Percentiles rank a stretch among this genome's conserved stretches.
These are phyloP conservation scores for Salix purpurea DNA, from an alignment of 345 rosid species.

Conservation along the genomic window DNA sequence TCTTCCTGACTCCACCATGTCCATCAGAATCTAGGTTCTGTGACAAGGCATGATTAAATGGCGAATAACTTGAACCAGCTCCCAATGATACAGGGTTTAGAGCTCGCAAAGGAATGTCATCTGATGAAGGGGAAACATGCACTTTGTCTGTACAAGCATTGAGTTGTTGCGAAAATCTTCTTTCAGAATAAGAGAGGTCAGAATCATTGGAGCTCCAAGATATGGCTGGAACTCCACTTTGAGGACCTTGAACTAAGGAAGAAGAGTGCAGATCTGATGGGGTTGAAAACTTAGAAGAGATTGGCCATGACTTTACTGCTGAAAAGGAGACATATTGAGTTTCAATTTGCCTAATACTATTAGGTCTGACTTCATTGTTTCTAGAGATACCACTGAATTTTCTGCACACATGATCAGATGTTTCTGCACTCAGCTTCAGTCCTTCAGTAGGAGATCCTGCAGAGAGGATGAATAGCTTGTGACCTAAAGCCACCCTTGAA, in stretches of 20 bases:
- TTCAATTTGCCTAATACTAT: slow-evolving; percentile 8
- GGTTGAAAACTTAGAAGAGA: neutral
- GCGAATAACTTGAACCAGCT: slow-evolving; percentile 5
- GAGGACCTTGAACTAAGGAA: slow-evolving; percentile 11
- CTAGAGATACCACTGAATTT: slow-evolving; percentile 4
- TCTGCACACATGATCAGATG: slow-evolving; percentile 8
- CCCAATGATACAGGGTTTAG: slow-evolving; percentile 9
- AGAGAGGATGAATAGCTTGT: neutral
- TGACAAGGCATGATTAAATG: slow-evolving; percentile 6
- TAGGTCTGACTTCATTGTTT: slow-evolving; percentile 1
- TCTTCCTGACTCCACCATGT: slow-evolving; percentile 4
- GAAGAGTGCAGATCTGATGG: slow-evolving; percentile 2
- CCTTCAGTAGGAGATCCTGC: slow-evolving; percentile 20
- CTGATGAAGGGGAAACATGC: slow-evolving; percentile 7
- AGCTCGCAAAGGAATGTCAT: slow-evolving; percentile 4
- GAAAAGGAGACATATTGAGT: slow-evolving; percentile 6
- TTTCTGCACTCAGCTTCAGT: slow-evolving; percentile 18
- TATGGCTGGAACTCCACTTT: neutral
- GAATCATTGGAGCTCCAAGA: slow-evolving; percentile 12
- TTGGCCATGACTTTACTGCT: neutral
- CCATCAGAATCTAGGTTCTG: slow-evolving; percentile 6
- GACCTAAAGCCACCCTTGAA: neutral
- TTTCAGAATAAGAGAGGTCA: slow-evolving; percentile 11
- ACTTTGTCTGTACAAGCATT: slow-evolving; percentile 11
- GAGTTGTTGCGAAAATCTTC: neutral